phyloP scores from a whole-genome alignment of 495 filamentous ascomycete genomes.

The Penicillium cinerascens region DNA sequence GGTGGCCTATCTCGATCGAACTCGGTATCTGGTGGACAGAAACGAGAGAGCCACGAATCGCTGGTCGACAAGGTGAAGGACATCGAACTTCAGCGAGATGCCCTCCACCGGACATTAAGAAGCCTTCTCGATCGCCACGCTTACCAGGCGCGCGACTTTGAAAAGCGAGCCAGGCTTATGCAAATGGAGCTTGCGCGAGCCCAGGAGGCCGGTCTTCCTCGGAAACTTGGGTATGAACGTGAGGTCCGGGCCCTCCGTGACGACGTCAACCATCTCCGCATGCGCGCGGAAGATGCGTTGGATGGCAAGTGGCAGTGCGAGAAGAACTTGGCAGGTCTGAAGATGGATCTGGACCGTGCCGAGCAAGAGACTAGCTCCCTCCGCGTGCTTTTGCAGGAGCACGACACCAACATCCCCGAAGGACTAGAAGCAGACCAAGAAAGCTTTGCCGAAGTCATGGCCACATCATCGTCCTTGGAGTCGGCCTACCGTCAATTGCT shows the following conservation, averaged over 20 bases:
- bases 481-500: constrained; percentile 78
- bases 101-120: constrained; percentile 79
- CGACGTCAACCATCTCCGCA: constrained; percentile 80
- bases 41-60: constrained; percentile 63
- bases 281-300: constrained; percentile 90
- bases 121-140: constrained; percentile 85
- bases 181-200: constrained; percentile 77
- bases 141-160: constrained; percentile 73
- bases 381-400: constrained; percentile 75
- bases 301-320: constrained; percentile 96
- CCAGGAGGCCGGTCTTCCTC: constrained; percentile 60
- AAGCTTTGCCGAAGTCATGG: constrained; percentile 48
- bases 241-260: constrained; percentile 76
- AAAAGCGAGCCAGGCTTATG: constrained; percentile 69
- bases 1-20: constrained; percentile 53
- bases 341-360: constrained; percentile 95
- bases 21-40: constrained; percentile 56
- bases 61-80: constrained; percentile 83
- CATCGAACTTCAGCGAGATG: constrained; percentile 89
- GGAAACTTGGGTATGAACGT: constrained; percentile 71
- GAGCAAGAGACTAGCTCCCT: constrained; percentile 86
- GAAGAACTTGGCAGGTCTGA: constrained; percentile 84
- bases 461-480: constrained; percentile 70
- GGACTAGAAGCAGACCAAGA: constrained; percentile 37
- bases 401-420: constrained; percentile 71